Evolutionary conservation across 2,329 filamentous ascomycete species (phyloP).

Genomic region (Epichloe bromicola): DNA sequence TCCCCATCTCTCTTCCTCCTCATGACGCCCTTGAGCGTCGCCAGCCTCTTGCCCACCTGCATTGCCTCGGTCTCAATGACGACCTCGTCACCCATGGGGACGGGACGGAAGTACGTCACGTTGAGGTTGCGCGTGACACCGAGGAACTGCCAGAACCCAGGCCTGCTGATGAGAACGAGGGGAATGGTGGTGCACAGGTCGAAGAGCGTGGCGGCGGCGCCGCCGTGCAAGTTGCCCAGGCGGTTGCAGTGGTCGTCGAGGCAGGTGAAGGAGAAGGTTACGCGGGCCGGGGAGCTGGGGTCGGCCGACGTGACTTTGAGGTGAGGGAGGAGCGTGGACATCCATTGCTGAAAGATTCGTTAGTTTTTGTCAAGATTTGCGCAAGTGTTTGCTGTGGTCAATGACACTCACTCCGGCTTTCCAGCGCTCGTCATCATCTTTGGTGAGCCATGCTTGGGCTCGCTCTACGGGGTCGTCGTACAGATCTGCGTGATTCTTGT

Average conservation of each 20-base stretch:
- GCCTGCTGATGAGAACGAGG: constrained; percentile 40
- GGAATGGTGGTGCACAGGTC: constrained; percentile 51
- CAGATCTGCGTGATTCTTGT: constrained; percentile 10
- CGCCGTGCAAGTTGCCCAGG: constrained; percentile 44
- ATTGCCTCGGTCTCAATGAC: constrained; percentile 44
- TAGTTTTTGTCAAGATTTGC: neutral
- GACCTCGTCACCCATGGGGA: constrained; percentile 36
- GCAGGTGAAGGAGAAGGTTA: constrained; percentile 36
- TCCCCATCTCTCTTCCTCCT: constrained; percentile 37
- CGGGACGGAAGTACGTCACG: constrained; percentile 54
- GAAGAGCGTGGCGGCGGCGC: constrained; percentile 52
- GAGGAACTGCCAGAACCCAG: constrained; percentile 47
- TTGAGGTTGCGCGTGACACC: constrained; percentile 55
- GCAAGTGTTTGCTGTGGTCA: neutral
- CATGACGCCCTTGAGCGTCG: constrained; percentile 41
- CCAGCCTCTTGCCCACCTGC: constrained; percentile 41
- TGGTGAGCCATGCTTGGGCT: constrained; percentile 19
- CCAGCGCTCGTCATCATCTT: constrained; percentile 15
- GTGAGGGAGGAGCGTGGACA: constrained; percentile 26
- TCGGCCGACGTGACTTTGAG: constrained; percentile 27
- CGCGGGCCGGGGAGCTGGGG: constrained; percentile 19
- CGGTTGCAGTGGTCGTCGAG: constrained; percentile 39
- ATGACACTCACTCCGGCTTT: constrained; percentile 18
- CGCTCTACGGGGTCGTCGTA: constrained; percentile 20
- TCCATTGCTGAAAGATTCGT: constrained; percentile 28